phyloP scores from a whole-genome alignment of 306 rosid species.

The Fragaria vesca region DNA sequence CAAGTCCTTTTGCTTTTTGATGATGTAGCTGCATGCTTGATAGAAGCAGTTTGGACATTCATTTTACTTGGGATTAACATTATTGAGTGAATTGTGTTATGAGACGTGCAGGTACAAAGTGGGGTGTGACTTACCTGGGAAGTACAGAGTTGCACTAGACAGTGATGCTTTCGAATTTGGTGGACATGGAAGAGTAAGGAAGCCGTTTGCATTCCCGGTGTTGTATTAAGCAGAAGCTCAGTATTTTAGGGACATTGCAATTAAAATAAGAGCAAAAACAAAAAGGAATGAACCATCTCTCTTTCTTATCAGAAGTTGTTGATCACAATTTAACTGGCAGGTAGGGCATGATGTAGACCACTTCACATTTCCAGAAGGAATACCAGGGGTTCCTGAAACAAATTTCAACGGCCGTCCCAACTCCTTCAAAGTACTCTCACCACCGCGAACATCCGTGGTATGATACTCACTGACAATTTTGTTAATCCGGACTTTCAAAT shows the following conservation, averaged over 20 bases:
- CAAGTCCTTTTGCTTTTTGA: conserved; percentile 19
- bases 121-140: conserved; percentile 98
- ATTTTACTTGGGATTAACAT: not conserved
- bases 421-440: conserved; percentile 85
- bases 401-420: conserved; percentile 94
- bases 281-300: not conserved
- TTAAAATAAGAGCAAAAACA: not conserved
- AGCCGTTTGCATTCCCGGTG: conserved; percentile 8
- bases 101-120: conserved; percentile 73
- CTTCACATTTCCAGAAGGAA: conserved; percentile 91
- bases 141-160: conserved; percentile 90
- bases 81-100: conserved; percentile 21
- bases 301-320: conserved; percentile 9
- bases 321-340: conserved; percentile 37
- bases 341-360: conserved; percentile 74
- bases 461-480: conserved; percentile 24
- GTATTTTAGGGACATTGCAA: not conserved
- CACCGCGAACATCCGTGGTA: conserved; percentile 79
- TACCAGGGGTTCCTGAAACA: conserved; percentile 85
- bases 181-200: conserved; percentile 92
- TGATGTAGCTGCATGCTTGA: not conserved
- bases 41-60: not conserved
- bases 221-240: not conserved
- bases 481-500: not conserved
- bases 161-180: conserved; percentile 85